Conservation (phyloP, 768 basidiomycete genomes). For the Tylopilus intermedius region DNA sequence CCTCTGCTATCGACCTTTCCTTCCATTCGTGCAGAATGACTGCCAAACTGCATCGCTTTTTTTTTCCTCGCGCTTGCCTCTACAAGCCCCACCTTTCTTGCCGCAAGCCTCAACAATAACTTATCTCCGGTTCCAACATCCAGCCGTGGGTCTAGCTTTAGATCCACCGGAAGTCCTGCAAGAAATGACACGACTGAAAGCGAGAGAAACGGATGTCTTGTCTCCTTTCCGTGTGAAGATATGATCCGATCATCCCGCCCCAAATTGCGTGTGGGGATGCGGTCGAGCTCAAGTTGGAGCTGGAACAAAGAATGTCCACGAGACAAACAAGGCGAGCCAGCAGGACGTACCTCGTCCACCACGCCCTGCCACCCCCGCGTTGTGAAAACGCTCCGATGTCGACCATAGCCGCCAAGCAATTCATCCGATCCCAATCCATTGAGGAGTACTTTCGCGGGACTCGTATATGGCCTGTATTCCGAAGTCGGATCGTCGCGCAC, state of each 20-base stretch:
- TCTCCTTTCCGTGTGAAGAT: conserved; percentile 88
- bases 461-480: conserved; percentile 49
- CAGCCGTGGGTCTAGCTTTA: conserved; percentile 75
- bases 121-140: conserved; percentile 87
- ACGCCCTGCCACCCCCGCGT: conserved; percentile 68
- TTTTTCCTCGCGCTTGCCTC: conserved; percentile 79
- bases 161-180: conserved; percentile 70
- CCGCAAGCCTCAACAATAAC: conserved; percentile 69
- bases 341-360: conserved; percentile 63
- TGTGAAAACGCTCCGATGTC: conserved; percentile 76
- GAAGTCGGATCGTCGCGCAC: conserved; percentile 38
- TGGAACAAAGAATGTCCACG: conserved; percentile 28
- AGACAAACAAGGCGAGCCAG: not conserved
- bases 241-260: conserved; percentile 94
- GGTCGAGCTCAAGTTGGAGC: conserved; percentile 86
- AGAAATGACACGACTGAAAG: conserved; percentile 74
- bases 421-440: conserved; percentile 96
- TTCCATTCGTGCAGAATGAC: conserved; percentile 80
- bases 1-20: conserved; percentile 49
- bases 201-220: conserved; percentile 86
- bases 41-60: conserved; percentile 96
- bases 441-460: conserved; percentile 74
- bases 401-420: conserved; percentile 86
- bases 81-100: conserved; percentile 66
- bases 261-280: conserved; percentile 84